phyloP scores from a whole-genome alignment of 768 basidiomycete species.

The Trametes sanguinea region DNA sequence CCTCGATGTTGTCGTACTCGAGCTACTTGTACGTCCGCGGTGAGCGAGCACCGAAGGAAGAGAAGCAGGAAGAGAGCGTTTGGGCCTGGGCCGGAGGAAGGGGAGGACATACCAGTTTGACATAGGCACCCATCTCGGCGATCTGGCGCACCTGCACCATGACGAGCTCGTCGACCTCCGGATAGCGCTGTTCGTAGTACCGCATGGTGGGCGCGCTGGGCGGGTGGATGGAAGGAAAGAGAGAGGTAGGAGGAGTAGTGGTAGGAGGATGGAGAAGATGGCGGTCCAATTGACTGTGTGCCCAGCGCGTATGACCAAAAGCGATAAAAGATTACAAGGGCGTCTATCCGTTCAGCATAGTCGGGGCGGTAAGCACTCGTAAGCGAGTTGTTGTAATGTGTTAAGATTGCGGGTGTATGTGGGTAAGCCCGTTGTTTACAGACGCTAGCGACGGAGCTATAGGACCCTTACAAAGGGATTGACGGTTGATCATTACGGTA shows the following conservation, averaged over 20 bases:
- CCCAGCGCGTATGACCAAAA: not conserved
- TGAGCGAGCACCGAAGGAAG: conserved; percentile 1
- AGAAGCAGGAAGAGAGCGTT: not conserved
- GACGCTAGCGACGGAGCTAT: too few species aligned
- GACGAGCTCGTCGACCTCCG: conserved; percentile 96
- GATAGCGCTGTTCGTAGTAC: conserved; percentile 92
- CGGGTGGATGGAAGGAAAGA: not conserved
- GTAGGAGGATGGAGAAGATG: conserved; percentile 3
- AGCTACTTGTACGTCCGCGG: conserved; percentile 52
- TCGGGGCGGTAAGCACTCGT: too few species aligned
- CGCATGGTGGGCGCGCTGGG: conserved; percentile 55
- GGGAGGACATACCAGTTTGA: conserved; percentile 76
- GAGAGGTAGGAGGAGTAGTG: not conserved
- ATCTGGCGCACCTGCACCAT: conserved; percentile 99
- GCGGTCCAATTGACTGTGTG: conserved; percentile 10
- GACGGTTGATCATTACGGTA: too few species aligned
- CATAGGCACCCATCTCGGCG: conserved; percentile 99
- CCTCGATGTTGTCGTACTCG: conserved; percentile 98
- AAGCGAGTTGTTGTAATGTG: not conserved
- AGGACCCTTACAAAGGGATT: too few species aligned
- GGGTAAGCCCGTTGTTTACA: not conserved
- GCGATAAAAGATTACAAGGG: conserved; percentile 16
- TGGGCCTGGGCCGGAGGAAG: not conserved
- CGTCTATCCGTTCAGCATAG: not conserved
- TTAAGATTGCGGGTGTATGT: not conserved